Evolutionary conservation across 768 basidiomycete species (phyloP).

Genomic region (Serpula lacrymans): DNA sequence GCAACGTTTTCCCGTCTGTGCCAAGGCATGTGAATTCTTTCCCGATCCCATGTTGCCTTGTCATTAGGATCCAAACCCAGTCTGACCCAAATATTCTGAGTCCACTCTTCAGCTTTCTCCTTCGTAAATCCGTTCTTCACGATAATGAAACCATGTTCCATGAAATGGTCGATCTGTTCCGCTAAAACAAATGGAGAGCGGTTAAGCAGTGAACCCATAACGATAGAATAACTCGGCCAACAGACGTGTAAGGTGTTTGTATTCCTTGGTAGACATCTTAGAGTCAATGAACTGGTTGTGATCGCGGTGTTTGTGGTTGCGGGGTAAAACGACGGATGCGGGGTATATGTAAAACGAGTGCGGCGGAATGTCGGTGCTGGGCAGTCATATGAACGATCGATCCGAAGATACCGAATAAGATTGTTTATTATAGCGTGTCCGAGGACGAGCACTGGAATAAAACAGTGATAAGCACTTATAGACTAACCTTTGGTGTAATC

Average conservation of each 20-base stretch:
- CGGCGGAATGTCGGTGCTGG: not conserved
- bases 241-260: conserved; percentile 38
- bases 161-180: conserved; percentile 51
- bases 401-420: not conserved
- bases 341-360: conserved; percentile 1
- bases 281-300: too few species aligned
- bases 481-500: too few species aligned
- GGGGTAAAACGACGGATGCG: not conserved
- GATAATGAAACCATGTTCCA: conserved; percentile 52
- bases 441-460: too few species aligned
- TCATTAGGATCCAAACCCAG: conserved; percentile 51
- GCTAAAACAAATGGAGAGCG: conserved; percentile 19
- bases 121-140: conserved; percentile 51
- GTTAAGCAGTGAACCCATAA: not conserved
- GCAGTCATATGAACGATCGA: conserved; percentile 3
- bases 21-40: conserved; percentile 55
- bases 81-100: conserved; percentile 48
- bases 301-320: not conserved
- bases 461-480: too few species aligned
- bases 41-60: conserved; percentile 51
- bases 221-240: conserved; percentile 1
- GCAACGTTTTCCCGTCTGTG: conserved; percentile 44
- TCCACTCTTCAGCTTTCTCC: conserved; percentile 49
- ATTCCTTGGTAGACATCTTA: conserved; percentile 18
- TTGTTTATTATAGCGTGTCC: too few species aligned